Conservation (phyloP, 768 basidiomycete genomes). For the Tricholoma furcatifolium region DNA sequence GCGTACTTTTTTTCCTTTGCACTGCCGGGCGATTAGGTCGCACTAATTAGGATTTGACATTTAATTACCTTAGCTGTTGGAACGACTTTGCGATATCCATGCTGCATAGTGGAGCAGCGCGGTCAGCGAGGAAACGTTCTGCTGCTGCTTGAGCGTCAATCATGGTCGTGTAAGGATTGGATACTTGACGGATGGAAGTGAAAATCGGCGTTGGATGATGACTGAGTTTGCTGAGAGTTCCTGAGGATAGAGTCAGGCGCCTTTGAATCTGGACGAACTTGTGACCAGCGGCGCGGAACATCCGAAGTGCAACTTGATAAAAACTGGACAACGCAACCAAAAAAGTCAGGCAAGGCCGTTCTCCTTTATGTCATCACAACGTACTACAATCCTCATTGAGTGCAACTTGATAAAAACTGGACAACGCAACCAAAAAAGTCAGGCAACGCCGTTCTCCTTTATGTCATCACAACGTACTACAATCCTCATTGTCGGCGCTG, state of each 20-base stretch:
- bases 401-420: neutral
- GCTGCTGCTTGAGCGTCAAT: conserved; percentile 37
- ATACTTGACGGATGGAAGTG: neutral
- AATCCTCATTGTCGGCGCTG: conserved; percentile 50
- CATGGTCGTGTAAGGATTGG: conserved; percentile 12
- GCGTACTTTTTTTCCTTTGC: conserved; percentile 77
- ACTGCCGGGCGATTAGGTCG: conserved; percentile 33
- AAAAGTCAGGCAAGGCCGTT: neutral
- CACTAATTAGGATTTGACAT: neutral
- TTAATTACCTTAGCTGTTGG: conserved; percentile 55
- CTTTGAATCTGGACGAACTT: conserved; percentile 6
- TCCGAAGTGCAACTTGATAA: conserved; percentile 3
- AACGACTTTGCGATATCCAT: conserved; percentile 71
- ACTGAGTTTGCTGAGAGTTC: conserved; percentile 3
- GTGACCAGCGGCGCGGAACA: conserved; percentile 17
- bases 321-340: neutral
- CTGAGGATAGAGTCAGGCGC: neutral
- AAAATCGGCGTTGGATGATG: neutral
- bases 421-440: neutral
- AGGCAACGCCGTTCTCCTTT: neutral
- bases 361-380: conserved; percentile 19
- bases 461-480: conserved; percentile 30
- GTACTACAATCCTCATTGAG: conserved; percentile 42
- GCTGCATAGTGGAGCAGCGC: conserved; percentile 71
- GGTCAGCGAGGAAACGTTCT: conserved; percentile 76